Percentiles rank a stretch among this genome's conserved stretches.
Evolutionary conservation across 140 eudicot genomes (phyloP).

Genomic region (Ambrosia hybrid): DNA sequence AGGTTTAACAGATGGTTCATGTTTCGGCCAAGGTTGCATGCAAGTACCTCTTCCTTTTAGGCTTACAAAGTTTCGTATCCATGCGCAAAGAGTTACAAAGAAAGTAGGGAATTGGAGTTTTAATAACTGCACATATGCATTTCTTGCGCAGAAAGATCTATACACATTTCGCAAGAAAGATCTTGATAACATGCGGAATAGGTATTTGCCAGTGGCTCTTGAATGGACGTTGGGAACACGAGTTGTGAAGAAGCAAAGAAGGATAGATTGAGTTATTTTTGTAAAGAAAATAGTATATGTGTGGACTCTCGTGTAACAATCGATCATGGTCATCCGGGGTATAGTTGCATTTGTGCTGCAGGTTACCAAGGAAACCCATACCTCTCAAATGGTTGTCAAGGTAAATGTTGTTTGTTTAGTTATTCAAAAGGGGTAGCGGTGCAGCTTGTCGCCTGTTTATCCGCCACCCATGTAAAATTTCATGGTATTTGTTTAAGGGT

Average conservation of each 20-base stretch:
- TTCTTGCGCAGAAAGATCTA: conserved; percentile 6
- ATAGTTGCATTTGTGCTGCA: conserved; percentile 28
- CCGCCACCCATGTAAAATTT: too few species aligned
- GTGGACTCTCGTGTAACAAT: neutral
- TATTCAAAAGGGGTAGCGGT: neutral
- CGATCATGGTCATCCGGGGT: conserved; percentile 23
- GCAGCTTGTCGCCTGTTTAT: too few species aligned
- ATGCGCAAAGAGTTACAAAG: conserved; percentile 1
- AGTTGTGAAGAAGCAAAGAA: conserved; percentile 26
- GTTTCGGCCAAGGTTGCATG: conserved; percentile 24
- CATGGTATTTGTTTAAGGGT: too few species aligned
- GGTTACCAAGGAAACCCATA: conserved; percentile 46
- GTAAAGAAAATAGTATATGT: conserved; percentile 32
- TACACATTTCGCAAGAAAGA: conserved; percentile 6
- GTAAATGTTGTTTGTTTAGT: conserved; percentile 18
- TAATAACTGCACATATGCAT: conserved; percentile 30
- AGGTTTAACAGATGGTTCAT: conserved; percentile 3
- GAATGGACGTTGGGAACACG: conserved; percentile 41
- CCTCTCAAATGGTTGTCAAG: conserved; percentile 38
- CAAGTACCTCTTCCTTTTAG: conserved; percentile 18
- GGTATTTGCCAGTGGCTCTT: conserved; percentile 19
- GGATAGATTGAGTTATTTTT: conserved; percentile 9
- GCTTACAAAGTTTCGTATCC: conserved; percentile 15
- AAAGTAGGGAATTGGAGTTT: conserved; percentile 10
- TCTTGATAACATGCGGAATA: neutral